phyloP scores from a whole-genome alignment of 805 yeast genomes.

The Kodamaea laetipori region DNA sequence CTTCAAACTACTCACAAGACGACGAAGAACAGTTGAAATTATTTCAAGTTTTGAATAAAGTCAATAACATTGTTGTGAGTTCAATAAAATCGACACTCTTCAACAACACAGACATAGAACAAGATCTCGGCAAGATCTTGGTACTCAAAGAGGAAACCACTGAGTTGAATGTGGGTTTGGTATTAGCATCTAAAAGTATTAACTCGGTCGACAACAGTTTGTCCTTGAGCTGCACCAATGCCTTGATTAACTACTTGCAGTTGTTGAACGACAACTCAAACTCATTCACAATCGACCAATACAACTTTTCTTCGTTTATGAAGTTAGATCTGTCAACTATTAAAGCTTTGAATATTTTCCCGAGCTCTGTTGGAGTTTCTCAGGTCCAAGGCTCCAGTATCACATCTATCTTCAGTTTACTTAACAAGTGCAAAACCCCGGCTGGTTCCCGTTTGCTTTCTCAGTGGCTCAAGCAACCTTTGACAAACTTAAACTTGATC shows the following conservation, averaged over 20 bases:
- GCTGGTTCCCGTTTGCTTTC: constrained; percentile 88
- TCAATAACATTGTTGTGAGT: constrained; percentile 76
- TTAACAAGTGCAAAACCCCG: constrained; percentile 84
- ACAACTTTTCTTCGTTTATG: constrained; percentile 80
- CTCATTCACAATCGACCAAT: constrained; percentile 57
- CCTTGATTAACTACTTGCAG: constrained; percentile 68
- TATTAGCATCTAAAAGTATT: constrained; percentile 57
- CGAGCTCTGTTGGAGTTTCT: constrained; percentile 14
- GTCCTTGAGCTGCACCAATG: constrained; percentile 66
- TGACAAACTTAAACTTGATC: constrained; percentile 64
- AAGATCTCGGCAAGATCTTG: constrained; percentile 73
- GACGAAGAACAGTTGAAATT: constrained; percentile 63
- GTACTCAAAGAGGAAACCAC: constrained; percentile 25
- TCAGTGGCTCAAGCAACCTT: constrained; percentile 96
- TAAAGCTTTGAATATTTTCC: constrained; percentile 79
- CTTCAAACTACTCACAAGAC: constrained; percentile 39
- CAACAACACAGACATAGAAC: constrained; percentile 67
- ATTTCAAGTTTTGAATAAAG: constrained; percentile 63
- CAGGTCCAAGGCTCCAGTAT: constrained; percentile 15
- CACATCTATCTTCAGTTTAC: constrained; percentile 71
- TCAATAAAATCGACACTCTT: constrained; percentile 60
- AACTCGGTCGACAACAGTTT: constrained; percentile 44
- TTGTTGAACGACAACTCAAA: constrained; percentile 62
- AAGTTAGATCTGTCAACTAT: constrained; percentile 89
- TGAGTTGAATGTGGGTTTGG: constrained; percentile 36